Evolutionary conservation across 805 yeast genomes (phyloP).

Genomic region (Lachancea lanzarotensis): DNA sequence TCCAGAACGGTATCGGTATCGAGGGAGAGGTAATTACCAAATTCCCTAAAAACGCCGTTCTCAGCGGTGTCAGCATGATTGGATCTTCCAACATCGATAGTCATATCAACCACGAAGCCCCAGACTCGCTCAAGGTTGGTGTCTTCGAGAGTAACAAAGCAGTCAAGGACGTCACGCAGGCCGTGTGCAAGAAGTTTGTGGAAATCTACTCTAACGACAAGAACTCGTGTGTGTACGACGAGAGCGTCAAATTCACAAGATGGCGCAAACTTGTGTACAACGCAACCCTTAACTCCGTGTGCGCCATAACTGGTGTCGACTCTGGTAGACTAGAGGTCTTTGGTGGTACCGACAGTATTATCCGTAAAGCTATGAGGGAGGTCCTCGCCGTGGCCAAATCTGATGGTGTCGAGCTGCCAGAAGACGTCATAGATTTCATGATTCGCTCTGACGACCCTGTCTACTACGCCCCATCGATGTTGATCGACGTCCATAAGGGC

Average conservation of each 20-base stretch:
- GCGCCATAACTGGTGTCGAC: conserved; percentile 54
- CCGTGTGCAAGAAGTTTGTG: conserved; percentile 40
- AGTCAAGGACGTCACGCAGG: conserved; percentile 10
- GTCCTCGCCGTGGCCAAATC: conserved; percentile 59
- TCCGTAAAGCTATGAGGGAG: conserved; percentile 63
- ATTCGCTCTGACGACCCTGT: conserved; percentile 53
- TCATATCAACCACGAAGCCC: conserved; percentile 40
- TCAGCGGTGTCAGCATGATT: conserved; percentile 59
- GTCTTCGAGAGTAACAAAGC: conserved; percentile 39
- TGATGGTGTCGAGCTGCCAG: conserved; percentile 54
- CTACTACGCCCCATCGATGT: conserved; percentile 66
- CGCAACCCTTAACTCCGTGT: conserved; percentile 56
- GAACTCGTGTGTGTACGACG: conserved; percentile 37
- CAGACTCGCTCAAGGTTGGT: conserved; percentile 37
- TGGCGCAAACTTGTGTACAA: conserved; percentile 68
- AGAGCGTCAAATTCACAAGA: conserved; percentile 46
- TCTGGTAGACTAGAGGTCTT: conserved; percentile 46
- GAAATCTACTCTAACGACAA: conserved; percentile 39
- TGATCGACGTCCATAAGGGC: conserved; percentile 57
- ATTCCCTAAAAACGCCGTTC: conserved; percentile 45
- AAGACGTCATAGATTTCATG: conserved; percentile 42
- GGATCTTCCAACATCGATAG: conserved; percentile 47
- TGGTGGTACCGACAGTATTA: conserved; percentile 38
- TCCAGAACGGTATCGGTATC: conserved; percentile 61
- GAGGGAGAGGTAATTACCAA: conserved; percentile 45